Conservation (phyloP, 306 rosid genomes). For the Ammopiptanthus mongolicus region DNA sequence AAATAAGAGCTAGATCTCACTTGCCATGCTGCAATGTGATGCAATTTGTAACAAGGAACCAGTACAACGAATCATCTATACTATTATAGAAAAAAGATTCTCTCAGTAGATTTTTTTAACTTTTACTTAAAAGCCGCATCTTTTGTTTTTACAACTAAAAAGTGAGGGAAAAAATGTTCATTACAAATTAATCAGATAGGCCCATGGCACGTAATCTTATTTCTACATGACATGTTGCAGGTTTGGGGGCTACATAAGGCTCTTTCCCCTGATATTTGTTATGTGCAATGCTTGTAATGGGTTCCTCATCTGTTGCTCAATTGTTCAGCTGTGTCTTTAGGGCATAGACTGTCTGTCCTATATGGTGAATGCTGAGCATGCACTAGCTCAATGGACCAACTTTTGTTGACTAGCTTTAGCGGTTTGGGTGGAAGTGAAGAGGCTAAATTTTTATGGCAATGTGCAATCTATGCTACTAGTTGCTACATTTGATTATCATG, state of each 20-base stretch:
- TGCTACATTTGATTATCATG: background rate
- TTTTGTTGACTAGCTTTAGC: background rate
- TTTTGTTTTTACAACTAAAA: background rate
- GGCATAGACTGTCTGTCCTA: background rate
- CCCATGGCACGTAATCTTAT: background rate
- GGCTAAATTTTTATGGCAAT: background rate
- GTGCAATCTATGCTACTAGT: background rate
- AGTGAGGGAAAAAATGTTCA: background rate
- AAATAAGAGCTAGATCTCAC: conserved; percentile 5
- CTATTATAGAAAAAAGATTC: background rate
- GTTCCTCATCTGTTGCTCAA: background rate
- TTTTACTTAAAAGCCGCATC: conserved; percentile 8
- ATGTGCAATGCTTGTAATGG: background rate
- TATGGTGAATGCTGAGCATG: background rate
- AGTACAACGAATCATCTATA: background rate
- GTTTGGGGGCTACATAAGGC: background rate
- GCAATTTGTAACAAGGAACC: conserved; percentile 5
- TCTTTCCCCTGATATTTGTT: background rate
- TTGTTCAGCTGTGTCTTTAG: background rate
- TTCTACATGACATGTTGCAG: background rate
- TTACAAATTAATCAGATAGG: background rate
- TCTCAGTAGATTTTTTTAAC: background rate
- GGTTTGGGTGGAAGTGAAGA: background rate
- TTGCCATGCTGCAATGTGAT: background rate
- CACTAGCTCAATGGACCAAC: background rate